Evolutionary conservation across 1,284 basidiomycete genomes (phyloP).

Genomic region (Sanghuangporus weigelae): DNA sequence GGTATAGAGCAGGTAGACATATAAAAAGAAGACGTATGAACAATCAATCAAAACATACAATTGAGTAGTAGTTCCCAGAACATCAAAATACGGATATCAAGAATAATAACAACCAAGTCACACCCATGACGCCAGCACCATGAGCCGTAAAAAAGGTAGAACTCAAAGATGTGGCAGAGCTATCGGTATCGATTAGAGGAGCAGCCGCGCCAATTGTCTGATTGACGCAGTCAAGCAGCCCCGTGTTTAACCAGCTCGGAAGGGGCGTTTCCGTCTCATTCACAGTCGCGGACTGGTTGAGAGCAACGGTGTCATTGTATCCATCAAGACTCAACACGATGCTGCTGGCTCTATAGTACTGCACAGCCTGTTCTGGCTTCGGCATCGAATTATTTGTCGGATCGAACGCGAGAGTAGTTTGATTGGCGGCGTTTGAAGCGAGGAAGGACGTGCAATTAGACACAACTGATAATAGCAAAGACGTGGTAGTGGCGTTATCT

Average conservation of each 20-base stretch:
- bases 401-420: conserved; percentile 3
- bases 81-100: no score
- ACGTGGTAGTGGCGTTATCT: conserved; percentile 18
- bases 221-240: conserved; percentile 38
- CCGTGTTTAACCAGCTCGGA: conserved; percentile 33
- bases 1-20: no score
- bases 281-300: conserved; percentile 19
- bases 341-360: conserved; percentile 38
- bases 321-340: conserved; percentile 36
- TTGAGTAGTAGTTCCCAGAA: background rate
- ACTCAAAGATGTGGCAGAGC: background rate
- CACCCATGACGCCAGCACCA: background rate
- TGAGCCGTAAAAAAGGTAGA: background rate
- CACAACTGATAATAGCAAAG: conserved; percentile 14
- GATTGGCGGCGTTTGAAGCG: conserved; percentile 5
- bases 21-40: no score
- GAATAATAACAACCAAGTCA: background rate
- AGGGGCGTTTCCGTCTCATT: conserved; percentile 33
- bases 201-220: conserved; percentile 37
- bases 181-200: conserved; percentile 28
- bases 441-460: conserved; percentile 17
- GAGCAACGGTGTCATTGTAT: conserved; percentile 38
- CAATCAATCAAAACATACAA: background rate
- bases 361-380: conserved; percentile 31
- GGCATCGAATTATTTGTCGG: conserved; percentile 1